These are phyloP conservation scores for Lactarius psammicola DNA, from an alignment of 768 basidiomycete species.

Conservation along the genomic window DNA sequence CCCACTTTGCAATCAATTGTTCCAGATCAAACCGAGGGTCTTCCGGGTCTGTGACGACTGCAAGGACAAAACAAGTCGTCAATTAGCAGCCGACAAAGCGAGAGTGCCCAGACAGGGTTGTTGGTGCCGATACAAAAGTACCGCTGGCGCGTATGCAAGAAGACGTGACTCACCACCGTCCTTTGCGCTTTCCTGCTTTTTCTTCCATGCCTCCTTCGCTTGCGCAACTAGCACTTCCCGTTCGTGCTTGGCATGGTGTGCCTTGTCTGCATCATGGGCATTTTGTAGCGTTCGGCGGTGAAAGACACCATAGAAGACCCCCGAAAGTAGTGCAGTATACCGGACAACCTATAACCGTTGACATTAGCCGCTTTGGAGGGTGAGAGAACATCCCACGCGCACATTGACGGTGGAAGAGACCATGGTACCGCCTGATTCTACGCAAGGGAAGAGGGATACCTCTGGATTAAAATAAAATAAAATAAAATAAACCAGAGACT, in stretches of 20 bases:
- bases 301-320: slow-evolving; percentile 87
- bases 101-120: neutral
- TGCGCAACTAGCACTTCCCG: slow-evolving; percentile 76
- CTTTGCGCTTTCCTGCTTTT: slow-evolving; percentile 59
- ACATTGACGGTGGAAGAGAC: slow-evolving; percentile 29
- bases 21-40: slow-evolving; percentile 96
- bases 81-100: neutral
- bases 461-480: slow-evolving; percentile 6
- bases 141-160: neutral
- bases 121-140: neutral
- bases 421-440: slow-evolving; percentile 23
- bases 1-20: slow-evolving; percentile 76
- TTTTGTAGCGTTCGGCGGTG: slow-evolving; percentile 90
- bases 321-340: slow-evolving; percentile 85
- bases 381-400: slow-evolving; percentile 3
- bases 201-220: slow-evolving; percentile 89
- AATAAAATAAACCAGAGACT: neutral
- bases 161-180: slow-evolving; percentile 51
- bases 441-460: slow-evolving; percentile 21
- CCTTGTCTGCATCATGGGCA: slow-evolving; percentile 72
- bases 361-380: neutral
- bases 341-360: slow-evolving; percentile 67
- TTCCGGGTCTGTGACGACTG: slow-evolving; percentile 92
- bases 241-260: slow-evolving; percentile 67
- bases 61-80: slow-evolving; percentile 11